Evolutionary conservation across 371 early-diverging fungal genomes (phyloP), one percentile per base, ranked within the genome.

Genomic region (Actinomortierella wolfii): DNA sequence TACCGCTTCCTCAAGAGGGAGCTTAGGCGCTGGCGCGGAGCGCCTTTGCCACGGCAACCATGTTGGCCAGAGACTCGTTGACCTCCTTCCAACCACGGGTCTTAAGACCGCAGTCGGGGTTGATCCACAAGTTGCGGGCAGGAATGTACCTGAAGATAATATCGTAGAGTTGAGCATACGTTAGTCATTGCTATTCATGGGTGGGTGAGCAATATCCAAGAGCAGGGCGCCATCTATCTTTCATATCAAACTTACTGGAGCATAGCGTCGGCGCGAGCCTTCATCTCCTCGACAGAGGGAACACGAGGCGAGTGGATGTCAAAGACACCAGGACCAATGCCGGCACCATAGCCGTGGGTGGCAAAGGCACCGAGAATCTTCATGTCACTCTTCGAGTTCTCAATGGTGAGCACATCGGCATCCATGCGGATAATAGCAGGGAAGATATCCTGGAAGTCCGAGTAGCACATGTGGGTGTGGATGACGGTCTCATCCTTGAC

Each of bases 51-150:
- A 94, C 93, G 34, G 86, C 84, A 29, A 92, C 89, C 81, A 97
- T 78, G 88, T 97, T 97, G 65, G 68, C 70, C 62, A 97, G 78
- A 34, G 94, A 88, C 67, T 86, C 89, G 79, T 92, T 89, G 57
- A 93, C 93, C 81, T 97, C 98, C 68, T 87, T 64, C 94, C 96
- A 97, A 52, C 88, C 91, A 73, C 98, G 89, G 57, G 97, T 96
- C 89, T 97, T 97, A 56, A 97, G 85, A 64, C 98, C 98, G 80
- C 98, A 97, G 83, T 97, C 98, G 57, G 98, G 98, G 88, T 97
- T 97, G 68, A 94, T 87, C 97, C 98, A 97, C 47, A 96, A 78
- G 60, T 85, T 83, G 56, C 91, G 81, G n/a, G 82, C 77, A 48
- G 84, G 82, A 48, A 88, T 74, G 85, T 91, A 91, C 82, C 89